Percentiles rank a stretch among this genome's conserved stretches.
These are phyloP conservation scores for Petrea volubilis DNA, from an alignment of 257 asterid species.

Conservation along the genomic window DNA sequence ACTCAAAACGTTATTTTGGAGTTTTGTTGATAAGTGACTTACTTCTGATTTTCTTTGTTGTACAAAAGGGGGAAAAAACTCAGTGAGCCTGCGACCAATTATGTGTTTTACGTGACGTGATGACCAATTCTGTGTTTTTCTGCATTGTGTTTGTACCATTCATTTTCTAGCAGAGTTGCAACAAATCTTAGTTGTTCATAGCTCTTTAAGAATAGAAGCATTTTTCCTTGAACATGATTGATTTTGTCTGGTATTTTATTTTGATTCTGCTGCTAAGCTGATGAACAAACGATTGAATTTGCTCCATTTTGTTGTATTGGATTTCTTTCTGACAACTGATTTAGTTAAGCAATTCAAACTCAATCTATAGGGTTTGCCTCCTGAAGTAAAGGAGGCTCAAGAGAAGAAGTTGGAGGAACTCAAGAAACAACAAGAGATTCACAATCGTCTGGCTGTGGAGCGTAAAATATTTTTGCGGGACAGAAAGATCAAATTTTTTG, in stretches of 20 bases:
- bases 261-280: not conserved
- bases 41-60: not conserved
- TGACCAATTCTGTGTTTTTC: not conserved
- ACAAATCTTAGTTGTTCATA: not conserved
- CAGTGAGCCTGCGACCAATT: not conserved
- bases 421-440: slow-evolving; percentile 82
- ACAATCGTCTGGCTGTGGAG: slow-evolving; percentile 72
- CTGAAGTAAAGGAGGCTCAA: slow-evolving; percentile 71
- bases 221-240: not conserved
- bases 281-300: not conserved
- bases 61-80: not conserved
- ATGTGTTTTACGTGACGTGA: not conserved
- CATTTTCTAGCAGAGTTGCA: not conserved
- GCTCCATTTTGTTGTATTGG: not conserved
- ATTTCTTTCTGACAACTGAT: not conserved
- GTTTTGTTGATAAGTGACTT: not conserved
- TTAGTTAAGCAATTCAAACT: not conserved
- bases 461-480: slow-evolving; percentile 69
- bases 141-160: not conserved
- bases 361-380: slow-evolving; percentile 65
- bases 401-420: slow-evolving; percentile 79
- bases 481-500: slow-evolving; percentile 80
- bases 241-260: not conserved
- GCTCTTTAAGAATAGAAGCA: not conserved
- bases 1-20: not conserved